A percentile compares a stretch with the other conserved stretches of the same genome.
phyloP scores from a whole-genome alignment of 73 alveolate species.

The Paramecium caudatum region DNA sequence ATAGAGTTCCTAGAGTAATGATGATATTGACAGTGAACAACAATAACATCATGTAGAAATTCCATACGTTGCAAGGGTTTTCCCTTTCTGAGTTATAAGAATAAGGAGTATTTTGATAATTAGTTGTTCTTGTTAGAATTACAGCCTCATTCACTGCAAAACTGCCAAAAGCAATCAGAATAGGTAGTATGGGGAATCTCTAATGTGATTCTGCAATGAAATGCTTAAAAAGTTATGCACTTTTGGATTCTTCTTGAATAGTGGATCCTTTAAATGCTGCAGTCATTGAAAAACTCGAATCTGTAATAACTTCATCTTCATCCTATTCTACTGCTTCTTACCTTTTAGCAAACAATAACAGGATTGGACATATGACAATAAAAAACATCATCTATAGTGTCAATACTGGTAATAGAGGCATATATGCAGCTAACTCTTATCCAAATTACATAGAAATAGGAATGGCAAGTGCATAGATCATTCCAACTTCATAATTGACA shows the following conservation, averaged over 20 bases:
- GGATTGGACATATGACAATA: conserved; percentile 19
- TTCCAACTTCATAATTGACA: conserved; percentile 7
- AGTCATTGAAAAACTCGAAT: background rate
- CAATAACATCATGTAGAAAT: conserved; percentile 43
- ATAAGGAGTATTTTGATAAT: background rate
- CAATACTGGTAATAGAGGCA: background rate
- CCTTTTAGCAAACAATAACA: conserved; percentile 18
- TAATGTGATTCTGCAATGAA: background rate
- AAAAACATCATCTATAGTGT: background rate
- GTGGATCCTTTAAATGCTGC: conserved; percentile 23
- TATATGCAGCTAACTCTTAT: background rate
- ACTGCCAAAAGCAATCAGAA: conserved; percentile 12
- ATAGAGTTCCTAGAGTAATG: background rate
- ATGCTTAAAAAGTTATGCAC: background rate
- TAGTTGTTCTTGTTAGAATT: conserved; percentile 3
- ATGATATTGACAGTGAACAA: background rate
- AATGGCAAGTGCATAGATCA: conserved; percentile 50
- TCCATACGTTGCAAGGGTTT: background rate
- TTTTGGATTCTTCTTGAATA: background rate
- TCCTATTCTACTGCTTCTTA: background rate
- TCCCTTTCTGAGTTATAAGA: background rate
- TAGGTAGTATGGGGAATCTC: background rate
- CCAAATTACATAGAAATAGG: conserved; percentile 18
- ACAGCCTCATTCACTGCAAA: conserved; percentile 20
- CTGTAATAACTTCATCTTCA: background rate